These are phyloP conservation scores for Linum trigynum DNA, from an alignment of 345 rosid genomes.

Conservation along the genomic window DNA sequence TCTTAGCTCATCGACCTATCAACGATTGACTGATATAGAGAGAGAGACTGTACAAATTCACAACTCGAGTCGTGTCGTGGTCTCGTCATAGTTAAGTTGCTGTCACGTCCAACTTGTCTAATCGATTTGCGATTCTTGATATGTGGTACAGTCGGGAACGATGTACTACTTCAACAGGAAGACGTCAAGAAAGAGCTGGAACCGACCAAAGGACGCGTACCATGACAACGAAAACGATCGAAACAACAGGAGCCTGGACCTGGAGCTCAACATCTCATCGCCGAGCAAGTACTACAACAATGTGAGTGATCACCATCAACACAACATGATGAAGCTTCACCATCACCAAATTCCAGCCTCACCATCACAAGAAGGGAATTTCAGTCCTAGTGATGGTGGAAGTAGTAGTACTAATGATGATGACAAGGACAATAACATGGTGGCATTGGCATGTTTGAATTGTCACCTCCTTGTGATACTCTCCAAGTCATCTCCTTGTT, in stretches of 20 bases:
- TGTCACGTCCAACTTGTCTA: no score
- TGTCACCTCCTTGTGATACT: conserved; percentile 47
- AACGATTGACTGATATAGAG: no score
- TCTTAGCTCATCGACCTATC: no score
- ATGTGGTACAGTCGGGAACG: conserved; percentile 34
- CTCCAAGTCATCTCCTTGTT: conserved; percentile 38
- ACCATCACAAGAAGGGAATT: neutral
- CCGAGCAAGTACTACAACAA: neutral
- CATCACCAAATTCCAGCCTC: neutral
- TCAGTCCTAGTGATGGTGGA: neutral
- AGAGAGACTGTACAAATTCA: no score
- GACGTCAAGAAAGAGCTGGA: conserved; percentile 33
- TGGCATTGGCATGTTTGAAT: conserved; percentile 41
- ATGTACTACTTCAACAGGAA: conserved; percentile 43
- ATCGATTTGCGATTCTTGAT: neutral
- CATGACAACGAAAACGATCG: neutral
- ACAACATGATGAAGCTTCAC: no score
- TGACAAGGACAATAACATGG: conserved; percentile 21
- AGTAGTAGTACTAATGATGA: neutral
- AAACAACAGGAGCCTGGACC: conserved; percentile 22
- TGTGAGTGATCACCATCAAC: no score
- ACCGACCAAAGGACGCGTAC: conserved; percentile 24
- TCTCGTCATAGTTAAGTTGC: no score
- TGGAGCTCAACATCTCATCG: conserved; percentile 36
- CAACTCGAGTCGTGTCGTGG: no score